These are phyloP conservation scores for Eucalyptus sp. DNA, from an alignment of 345 rosid genomes.

Conservation along the genomic window DNA sequence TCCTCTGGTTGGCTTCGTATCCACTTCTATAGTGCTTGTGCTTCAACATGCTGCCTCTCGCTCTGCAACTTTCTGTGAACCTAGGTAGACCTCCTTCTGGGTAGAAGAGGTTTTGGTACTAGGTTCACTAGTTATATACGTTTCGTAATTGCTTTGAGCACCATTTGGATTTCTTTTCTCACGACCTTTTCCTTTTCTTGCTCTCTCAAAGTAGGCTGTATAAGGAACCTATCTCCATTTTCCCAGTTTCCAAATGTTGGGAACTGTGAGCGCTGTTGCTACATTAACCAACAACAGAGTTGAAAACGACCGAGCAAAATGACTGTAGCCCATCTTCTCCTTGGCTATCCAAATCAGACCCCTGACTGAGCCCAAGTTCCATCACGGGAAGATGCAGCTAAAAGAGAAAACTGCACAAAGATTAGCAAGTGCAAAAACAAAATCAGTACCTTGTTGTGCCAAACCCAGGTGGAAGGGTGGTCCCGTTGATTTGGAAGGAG, in stretches of 20 bases:
- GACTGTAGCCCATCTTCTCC: too few species aligned
- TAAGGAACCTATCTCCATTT: constrained; percentile 2
- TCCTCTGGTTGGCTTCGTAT: neutral
- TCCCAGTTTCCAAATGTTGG: constrained; percentile 28
- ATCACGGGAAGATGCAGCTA: too few species aligned
- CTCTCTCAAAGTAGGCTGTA: constrained; percentile 13
- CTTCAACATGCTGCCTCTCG: neutral
- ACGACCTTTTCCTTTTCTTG: neutral
- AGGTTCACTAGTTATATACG: neutral
- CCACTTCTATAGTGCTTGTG: neutral
- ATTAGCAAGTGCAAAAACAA: too few species aligned
- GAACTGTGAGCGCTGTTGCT: constrained; percentile 1
- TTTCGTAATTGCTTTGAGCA: neutral
- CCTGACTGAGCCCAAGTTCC: too few species aligned
- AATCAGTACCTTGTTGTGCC: too few species aligned
- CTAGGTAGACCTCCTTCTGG: neutral
- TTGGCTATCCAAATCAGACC: too few species aligned
- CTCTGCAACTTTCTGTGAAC: neutral
- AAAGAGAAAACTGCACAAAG: too few species aligned
- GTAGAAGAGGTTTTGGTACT: neutral
- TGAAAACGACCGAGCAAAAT: neutral
- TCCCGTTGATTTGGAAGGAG: too few species aligned
- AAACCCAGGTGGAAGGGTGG: too few species aligned
- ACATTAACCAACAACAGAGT: neutral
- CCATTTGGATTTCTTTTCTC: neutral